Base-by-base conservation (phyloP, 176 grass and related monocot species). In the Avena insularis region DNA sequence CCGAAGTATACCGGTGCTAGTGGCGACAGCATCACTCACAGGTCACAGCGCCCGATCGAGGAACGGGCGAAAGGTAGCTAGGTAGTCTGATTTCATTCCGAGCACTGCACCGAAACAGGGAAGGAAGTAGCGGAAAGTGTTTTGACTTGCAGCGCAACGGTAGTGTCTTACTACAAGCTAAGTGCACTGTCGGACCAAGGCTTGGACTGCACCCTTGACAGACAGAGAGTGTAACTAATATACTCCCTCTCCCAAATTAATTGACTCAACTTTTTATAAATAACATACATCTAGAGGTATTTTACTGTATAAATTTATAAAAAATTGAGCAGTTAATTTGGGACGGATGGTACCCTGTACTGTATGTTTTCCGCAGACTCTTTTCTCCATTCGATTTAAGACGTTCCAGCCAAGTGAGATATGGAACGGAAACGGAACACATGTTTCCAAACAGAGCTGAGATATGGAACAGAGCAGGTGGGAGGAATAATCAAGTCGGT, bases 81-180 rank as follows among this genome's bases (percentile, higher is more conserved):
- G 35, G 23, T 53, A 64, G 83, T 60, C 71, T 60, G 80, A 83
- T 82, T 46, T 48, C 55, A 64, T 69, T 72, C 51, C 35, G 21
- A 65, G 73, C 72, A 68, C 79, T 72, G 51, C 64, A 50, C 80
- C 38, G 21, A 14, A 72, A 57, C 75, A 79, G 65, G 17, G 6
- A 43, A 38, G 21, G 21, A 6, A 13, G 27, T 4, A 51, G 74
- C 65, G 12, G 27, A 27, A 79, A 87, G 87, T 49, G 83, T 88
- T 80, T 86, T 91, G 95, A 58, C 71, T 79, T 71, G 83, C 85
- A 48, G 75, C 45, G 54, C 80, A 55, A 64, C 15, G 43, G 9
- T 4, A 69, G 69, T 87, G 33, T 77, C 67, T 77, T 88, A 70
- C 35, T 55, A 14, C 15, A 86, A 82, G 82, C 47, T 23, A 82